phyloP scores from a whole-genome alignment of 2,329 filamentous ascomycete genomes.

The Colletotrichum sansevieriae region DNA sequence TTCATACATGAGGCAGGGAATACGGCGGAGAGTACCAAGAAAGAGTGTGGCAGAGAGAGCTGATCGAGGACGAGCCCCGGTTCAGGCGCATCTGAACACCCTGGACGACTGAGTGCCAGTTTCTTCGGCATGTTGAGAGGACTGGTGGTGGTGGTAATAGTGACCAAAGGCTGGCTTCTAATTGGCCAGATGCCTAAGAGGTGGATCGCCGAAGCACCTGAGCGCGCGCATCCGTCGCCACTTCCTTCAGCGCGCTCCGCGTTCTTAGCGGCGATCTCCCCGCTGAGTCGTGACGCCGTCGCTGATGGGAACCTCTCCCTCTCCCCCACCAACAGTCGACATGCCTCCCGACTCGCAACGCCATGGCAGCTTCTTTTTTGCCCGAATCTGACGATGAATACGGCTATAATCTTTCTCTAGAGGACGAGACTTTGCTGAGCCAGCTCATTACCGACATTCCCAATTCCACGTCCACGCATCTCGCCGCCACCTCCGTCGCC shows the following conservation, averaged over 20 bases:
- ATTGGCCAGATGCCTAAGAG: no score
- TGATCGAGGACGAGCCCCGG: no score
- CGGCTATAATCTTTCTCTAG: slow-evolving; percentile 60
- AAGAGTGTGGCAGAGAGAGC: no score
- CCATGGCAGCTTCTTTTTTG: slow-evolving; percentile 31
- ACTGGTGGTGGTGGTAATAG: no score
- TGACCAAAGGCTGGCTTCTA: no score
- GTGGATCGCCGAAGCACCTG: not conserved
- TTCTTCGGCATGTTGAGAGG: no score
- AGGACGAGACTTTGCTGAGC: slow-evolving; percentile 60
- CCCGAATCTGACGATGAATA: slow-evolving; percentile 58
- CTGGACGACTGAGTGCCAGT: no score
- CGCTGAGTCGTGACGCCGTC: slow-evolving; percentile 33
- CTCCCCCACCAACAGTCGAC: not conserved
- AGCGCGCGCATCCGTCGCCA: slow-evolving; percentile 2
- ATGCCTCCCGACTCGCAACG: slow-evolving; percentile 6
- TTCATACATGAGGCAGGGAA: no score
- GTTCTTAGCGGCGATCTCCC: slow-evolving; percentile 31
- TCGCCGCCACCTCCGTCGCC: not conserved
- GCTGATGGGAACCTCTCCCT: not conserved
- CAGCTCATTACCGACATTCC: slow-evolving; percentile 47
- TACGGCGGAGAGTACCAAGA: no score
- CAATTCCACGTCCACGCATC: not conserved
- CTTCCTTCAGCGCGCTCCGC: slow-evolving; percentile 11
- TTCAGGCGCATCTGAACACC: no score